Evolutionary conservation across 139 green algal species (phyloP), one percentile per base, ranked within the genome.

Genomic region (Gonium pectorale): DNA sequence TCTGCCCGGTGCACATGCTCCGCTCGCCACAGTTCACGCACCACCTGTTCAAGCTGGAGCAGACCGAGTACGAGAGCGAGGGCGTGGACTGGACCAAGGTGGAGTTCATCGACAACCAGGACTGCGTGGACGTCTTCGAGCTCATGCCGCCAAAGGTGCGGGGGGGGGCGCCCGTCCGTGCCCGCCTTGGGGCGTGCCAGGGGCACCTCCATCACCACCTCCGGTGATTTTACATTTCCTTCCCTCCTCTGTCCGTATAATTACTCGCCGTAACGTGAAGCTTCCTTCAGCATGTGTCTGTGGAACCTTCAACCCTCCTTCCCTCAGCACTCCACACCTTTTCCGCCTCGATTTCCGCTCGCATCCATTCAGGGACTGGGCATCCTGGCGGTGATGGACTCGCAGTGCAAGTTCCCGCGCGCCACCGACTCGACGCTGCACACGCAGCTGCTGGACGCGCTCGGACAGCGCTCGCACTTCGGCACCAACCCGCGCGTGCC

Each of bases 61-160:
- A 98, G 88, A 82, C 78, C 88, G 96, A 99, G 91, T 99, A 99
- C 87, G 91, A 95, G 86, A 77, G 81, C 11, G 97, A 99, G 92
- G 95, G 94, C 86, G 98, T 99, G 81, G 92, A 98, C 88, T 99
- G 97, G 97, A 96, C 93, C 44, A 98, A 99, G 86, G 95, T 99
- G 49, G 94, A 99, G 54, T 99, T 99, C 78, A 89, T 97, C n/a
- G 97, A 99, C 93, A 99, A 99, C 92, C 94, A 97, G 92, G 96
- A 98, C 80, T 95, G 95, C 56, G 91, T 99, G 54, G 96, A 99
- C 86, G 90, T 98, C 41, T 97, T 99, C 74, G 95, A 95, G 80
- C 75, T 86, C 40, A 87, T 64, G 77, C 62, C 56, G 7, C 75
- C 75, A 40, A 82, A 71, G 75, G 75, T 82, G 37, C 1, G 49